Conservation (phyloP, 768 basidiomycete genomes). For the Mycena chlorophos region DNA sequence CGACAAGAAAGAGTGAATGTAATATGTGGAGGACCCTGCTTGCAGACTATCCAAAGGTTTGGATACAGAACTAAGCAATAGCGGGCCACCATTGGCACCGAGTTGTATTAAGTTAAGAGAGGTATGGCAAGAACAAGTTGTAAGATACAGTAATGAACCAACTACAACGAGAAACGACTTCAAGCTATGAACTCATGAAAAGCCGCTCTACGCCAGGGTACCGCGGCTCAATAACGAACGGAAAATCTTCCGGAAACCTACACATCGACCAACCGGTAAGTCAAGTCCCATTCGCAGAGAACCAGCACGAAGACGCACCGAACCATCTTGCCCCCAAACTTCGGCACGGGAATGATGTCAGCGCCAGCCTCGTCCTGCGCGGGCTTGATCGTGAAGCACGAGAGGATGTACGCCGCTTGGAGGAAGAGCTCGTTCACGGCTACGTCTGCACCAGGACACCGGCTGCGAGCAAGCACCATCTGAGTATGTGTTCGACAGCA, state of each 20-base stretch:
- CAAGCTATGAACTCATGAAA: too few species aligned
- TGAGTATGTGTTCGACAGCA: background rate
- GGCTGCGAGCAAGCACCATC: background rate
- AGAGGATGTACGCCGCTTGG: background rate
- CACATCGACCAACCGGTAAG: background rate
- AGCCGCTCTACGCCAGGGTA: background rate
- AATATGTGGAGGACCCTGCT: too few species aligned
- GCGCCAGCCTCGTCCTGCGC: background rate
- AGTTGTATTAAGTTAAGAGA: too few species aligned
- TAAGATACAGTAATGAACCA: too few species aligned
- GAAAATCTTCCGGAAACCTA: background rate
- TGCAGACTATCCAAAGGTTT: too few species aligned
- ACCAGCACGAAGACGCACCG: too few species aligned
- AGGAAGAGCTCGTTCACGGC: background rate
- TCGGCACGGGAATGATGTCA: background rate
- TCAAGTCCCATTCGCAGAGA: background rate
- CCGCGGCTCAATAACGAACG: background rate
- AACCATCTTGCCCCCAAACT: background rate
- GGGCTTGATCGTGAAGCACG: background rate
- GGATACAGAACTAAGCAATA: too few species aligned
- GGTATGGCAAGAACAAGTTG: too few species aligned
- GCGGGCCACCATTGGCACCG: too few species aligned
- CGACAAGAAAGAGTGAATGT: slow-evolving; percentile 54
- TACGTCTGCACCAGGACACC: background rate
- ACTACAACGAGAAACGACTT: too few species aligned